Conservation (phyloP, 2,329 filamentous ascomycete species). For the Diaporthe nobilis region DNA sequence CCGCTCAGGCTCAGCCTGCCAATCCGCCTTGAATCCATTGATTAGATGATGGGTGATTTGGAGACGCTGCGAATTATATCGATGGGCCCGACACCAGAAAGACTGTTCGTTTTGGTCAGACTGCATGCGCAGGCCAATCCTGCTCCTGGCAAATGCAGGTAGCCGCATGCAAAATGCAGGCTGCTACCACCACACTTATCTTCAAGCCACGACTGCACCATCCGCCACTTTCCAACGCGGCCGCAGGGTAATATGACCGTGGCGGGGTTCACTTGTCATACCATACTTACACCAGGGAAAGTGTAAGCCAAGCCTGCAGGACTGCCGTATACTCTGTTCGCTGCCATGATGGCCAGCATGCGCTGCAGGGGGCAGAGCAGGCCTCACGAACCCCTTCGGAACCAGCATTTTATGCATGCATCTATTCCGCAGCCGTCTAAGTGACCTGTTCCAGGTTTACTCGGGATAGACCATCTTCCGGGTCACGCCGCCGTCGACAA, state of each 20-base stretch:
- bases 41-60: background rate
- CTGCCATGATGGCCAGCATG: background rate
- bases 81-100: background rate
- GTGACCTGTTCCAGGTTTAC: constrained; percentile 20
- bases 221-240: background rate
- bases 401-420: background rate
- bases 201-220: background rate
- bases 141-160: background rate
- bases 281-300: background rate
- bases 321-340: background rate
- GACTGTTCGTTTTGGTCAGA: background rate
- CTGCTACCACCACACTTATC: background rate
- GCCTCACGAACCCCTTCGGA: background rate
- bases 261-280: background rate
- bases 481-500: constrained; percentile 50
- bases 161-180: background rate
- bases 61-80: constrained; percentile 9
- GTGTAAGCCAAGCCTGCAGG: background rate
- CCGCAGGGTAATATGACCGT: background rate
- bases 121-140: constrained; percentile 18
- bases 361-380: background rate
- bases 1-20: background rate
- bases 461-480: constrained; percentile 52
- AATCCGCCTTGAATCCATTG: background rate
- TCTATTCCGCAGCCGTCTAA: background rate